Evolutionary conservation across 345 rosid species (phyloP), one percentile per base, ranked within the genome.

Genomic region (Noccaea bulbosa): DNA sequence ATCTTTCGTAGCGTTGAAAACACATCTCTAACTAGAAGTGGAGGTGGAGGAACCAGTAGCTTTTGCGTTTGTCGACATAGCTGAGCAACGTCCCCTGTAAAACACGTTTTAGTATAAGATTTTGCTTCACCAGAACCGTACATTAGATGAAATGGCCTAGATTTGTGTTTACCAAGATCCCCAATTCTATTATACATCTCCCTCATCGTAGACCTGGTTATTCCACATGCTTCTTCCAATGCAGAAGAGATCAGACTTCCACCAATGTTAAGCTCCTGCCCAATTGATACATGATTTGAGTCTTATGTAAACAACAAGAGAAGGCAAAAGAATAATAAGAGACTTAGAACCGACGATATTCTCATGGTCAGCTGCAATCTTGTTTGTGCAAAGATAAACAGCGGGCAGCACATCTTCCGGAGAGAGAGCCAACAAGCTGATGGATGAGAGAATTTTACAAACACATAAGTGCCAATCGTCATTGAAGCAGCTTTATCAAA

Each of bases 31-130:
- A 93, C 62, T 40, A 88, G 79, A 77, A 90, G 92, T 14, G 78
- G 89, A 5, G 91, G 81, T 61, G 90, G 88, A 71, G 87, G 90
- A 72, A 84, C 83, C 52, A 93, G 92, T 62, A 93, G 81, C 55
- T 79, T 80, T 76, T 92, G 97, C 8, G 87, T 93, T 81, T 90
- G 93, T 67, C 95, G 86, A 74, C 90, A 90, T 55, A 65, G 78
- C 84, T 88, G 97, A 73, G 98, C 98, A 59, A 88, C 98, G 58
- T 90, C 98, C 73, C 98, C 98, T 93, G 50, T 17, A 33, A n/a
- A 68, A 2, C 2, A 6, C 6, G 0, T 27, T 68, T 67, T 27
- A 63, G 67, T 20, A 63, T 17, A 60, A 60, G 50, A 38, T 27
- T 27, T 27, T 65, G 43, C 7, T 37, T 20, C 22, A 75, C 24